phyloP scores from a whole-genome alignment of 2,329 filamentous ascomycete genomes.

The Penicillium sp. region DNA sequence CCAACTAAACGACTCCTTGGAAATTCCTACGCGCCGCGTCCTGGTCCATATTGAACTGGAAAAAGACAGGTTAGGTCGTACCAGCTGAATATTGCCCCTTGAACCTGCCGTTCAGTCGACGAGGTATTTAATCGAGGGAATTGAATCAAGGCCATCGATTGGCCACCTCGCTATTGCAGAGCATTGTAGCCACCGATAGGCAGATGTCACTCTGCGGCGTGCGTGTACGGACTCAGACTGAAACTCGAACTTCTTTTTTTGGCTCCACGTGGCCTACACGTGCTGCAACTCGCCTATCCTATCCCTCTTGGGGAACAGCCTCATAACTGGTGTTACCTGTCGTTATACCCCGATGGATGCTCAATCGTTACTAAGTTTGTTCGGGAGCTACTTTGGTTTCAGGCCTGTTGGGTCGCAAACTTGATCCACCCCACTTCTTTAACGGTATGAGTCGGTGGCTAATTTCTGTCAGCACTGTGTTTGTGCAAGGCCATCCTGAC shows the following conservation, averaged over 20 bases:
- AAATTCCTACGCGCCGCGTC: neutral
- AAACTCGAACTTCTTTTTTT: conserved; percentile 1
- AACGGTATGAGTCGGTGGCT: conserved; percentile 8
- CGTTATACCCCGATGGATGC: conserved; percentile 15
- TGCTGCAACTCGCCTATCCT: conserved; percentile 24
- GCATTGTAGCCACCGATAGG: conserved; percentile 9
- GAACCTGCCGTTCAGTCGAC: neutral
- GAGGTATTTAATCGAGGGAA: neutral
- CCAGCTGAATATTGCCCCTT: conserved; percentile 4
- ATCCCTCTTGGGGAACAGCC: conserved; percentile 12
- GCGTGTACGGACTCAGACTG: conserved; percentile 9
- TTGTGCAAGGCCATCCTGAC: conserved; percentile 12
- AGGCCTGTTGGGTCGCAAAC: neutral
- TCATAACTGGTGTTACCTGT: conserved; percentile 7
- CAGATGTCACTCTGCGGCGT: neutral
- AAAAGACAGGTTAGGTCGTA: neutral
- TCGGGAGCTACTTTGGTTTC: neutral
- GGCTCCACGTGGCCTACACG: conserved; percentile 25
- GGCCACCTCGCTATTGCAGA: conserved; percentile 13
- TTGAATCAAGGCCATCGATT: neutral
- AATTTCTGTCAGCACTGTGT: conserved; percentile 20
- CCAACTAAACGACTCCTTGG: neutral
- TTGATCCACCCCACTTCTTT: neutral
- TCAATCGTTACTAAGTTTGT: neutral
- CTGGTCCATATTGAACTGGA: neutral